Conservation (phyloP, 2,329 filamentous ascomycete genomes). For the Emericellopsis atlantica region DNA sequence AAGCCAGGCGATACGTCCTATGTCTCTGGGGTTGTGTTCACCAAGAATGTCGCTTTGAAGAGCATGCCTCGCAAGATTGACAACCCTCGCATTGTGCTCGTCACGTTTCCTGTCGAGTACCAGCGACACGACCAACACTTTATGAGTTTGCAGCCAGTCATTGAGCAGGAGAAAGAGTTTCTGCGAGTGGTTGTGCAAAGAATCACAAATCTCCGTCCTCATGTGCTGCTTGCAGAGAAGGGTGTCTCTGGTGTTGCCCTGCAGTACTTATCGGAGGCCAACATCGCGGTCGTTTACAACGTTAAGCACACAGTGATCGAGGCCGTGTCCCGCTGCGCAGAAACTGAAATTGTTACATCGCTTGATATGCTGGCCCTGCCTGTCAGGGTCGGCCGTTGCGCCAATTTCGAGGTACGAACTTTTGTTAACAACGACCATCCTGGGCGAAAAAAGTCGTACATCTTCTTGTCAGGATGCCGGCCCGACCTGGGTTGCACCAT, state of each 20-base stretch:
- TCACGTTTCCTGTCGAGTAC: conserved; percentile 94
- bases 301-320: conserved; percentile 94
- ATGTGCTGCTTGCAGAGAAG: conserved; percentile 82
- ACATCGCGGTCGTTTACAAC: conserved; percentile 90
- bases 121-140: conserved; percentile 79
- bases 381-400: conserved; percentile 66
- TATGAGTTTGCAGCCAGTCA: conserved; percentile 95
- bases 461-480: conserved; percentile 83
- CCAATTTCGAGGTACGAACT: conserved; percentile 89
- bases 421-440: conserved; percentile 69
- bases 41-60: conserved; percentile 91
- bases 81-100: conserved; percentile 78
- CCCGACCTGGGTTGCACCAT: conserved; percentile 92
- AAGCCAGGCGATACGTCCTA: conserved; percentile 88
- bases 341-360: conserved; percentile 86
- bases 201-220: conserved; percentile 74
- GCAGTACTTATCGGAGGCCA: conserved; percentile 74
- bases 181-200: conserved; percentile 82
- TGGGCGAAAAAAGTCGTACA: conserved; percentile 82
- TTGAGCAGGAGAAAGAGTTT: conserved; percentile 92
- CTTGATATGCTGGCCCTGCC: conserved; percentile 75
- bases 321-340: conserved; percentile 83
- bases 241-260: conserved; percentile 86
- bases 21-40: conserved; percentile 91
- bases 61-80: conserved; percentile 84